Conservation (phyloP, 441 rosid species). For the Populus tomentosa region DNA sequence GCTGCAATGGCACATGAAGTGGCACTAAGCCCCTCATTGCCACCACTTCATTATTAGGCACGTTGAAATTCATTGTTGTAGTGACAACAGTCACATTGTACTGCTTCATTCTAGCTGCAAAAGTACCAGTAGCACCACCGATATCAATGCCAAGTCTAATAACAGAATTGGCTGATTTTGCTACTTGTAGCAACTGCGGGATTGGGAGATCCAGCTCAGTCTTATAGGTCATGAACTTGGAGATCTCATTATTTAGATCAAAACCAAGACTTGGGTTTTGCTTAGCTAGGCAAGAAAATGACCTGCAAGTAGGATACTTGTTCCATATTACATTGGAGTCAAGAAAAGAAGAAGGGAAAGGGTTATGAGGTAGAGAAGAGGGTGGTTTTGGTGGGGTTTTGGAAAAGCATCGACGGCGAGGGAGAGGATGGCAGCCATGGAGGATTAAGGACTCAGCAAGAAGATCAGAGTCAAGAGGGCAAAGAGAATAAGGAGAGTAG, state of each 20-base stretch:
- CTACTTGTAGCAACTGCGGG: slow-evolving; percentile 69
- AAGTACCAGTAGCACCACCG: slow-evolving; percentile 88
- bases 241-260: slow-evolving; percentile 44
- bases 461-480: slow-evolving; percentile 69
- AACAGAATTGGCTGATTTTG: slow-evolving; percentile 49
- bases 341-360: slow-evolving; percentile 56
- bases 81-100: slow-evolving; percentile 68
- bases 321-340: slow-evolving; percentile 70
- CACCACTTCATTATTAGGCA: slow-evolving; percentile 81
- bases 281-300: not conserved
- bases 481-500: slow-evolving; percentile 76
- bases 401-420: slow-evolving; percentile 97
- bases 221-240: slow-evolving; percentile 43
- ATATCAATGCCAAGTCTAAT: slow-evolving; percentile 78
- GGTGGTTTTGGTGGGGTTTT: slow-evolving; percentile 56
- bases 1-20: slow-evolving; percentile 89
- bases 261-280: slow-evolving; percentile 55
- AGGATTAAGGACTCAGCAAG: slow-evolving; percentile 73
- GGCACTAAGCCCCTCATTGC: slow-evolving; percentile 84
- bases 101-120: slow-evolving; percentile 79
- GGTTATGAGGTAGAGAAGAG: slow-evolving; percentile 38
- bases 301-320: slow-evolving; percentile 28
- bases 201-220: slow-evolving; percentile 89
- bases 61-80: slow-evolving; percentile 84
- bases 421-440: slow-evolving; percentile 91